These are phyloP conservation scores for Pseudogymnoascus sp. DNA, from an alignment of 2,329 filamentous ascomycete species.

Conservation along the genomic window DNA sequence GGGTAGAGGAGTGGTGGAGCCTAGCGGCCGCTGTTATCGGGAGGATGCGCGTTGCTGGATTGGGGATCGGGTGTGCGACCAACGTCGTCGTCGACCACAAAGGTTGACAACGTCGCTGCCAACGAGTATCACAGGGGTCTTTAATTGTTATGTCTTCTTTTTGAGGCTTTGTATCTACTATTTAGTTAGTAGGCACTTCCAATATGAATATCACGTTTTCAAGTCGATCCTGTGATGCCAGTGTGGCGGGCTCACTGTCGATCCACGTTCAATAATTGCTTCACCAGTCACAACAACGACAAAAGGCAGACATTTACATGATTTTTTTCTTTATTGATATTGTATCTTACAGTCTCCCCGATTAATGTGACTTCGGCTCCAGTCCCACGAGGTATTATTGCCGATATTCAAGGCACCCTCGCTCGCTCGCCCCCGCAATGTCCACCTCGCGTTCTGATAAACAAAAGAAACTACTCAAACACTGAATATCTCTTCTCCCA, in stretches of 20 bases:
- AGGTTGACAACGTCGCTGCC: background rate
- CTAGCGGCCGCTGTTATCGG: constrained; percentile 7
- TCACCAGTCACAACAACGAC: background rate
- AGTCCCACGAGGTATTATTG: background rate
- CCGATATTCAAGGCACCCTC: background rate
- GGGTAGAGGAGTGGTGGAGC: background rate
- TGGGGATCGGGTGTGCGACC: background rate
- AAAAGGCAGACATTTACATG: background rate
- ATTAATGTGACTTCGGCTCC: constrained; percentile 3
- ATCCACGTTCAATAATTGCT: background rate
- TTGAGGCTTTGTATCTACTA: background rate
- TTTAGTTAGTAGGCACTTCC: background rate
- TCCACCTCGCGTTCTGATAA: background rate
- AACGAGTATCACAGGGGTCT: background rate
- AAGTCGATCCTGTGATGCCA: background rate
- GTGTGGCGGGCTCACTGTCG: background rate
- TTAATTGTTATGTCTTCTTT: background rate
- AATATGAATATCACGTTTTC: background rate
- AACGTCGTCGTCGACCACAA: background rate
- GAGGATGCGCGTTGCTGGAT: background rate
- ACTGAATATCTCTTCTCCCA: background rate
- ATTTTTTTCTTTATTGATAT: background rate
- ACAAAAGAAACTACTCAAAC: too few relatives aligned
- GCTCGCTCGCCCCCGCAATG: background rate
- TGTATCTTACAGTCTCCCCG: background rate